A percentile compares a stretch with the other conserved stretches of the same genome.
phyloP scores from a whole-genome alignment of 2,329 filamentous ascomycete species.

The Mariannaea elegans region DNA sequence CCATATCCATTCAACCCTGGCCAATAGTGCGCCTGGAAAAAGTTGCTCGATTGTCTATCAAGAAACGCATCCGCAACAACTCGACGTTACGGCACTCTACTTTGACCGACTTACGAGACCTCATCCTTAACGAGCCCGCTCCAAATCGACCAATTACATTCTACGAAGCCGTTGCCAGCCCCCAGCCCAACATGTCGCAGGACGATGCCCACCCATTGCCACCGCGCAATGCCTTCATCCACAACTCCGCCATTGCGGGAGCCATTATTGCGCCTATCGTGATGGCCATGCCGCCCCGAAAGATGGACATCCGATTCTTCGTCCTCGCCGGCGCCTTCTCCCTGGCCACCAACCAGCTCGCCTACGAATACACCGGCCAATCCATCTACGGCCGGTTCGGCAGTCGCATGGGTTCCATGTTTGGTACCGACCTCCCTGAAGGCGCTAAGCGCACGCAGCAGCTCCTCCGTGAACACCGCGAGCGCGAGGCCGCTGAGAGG shows the following conservation, averaged over 20 bases:
- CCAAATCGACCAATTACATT: slow-evolving; percentile 1
- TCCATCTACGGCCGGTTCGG: slow-evolving; percentile 60
- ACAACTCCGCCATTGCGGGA: slow-evolving; percentile 58
- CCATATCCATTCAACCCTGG: neutral
- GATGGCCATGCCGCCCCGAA: slow-evolving; percentile 62
- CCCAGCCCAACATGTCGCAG: slow-evolving; percentile 39
- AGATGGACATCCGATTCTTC: slow-evolving; percentile 59
- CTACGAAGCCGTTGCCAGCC: neutral
- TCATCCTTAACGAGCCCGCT: neutral
- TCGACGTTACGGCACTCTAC: neutral
- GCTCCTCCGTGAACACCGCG: slow-evolving; percentile 57
- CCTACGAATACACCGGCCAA: slow-evolving; percentile 64
- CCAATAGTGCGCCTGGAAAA: slow-evolving; percentile 13
- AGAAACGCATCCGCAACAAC: neutral
- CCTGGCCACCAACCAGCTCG: slow-evolving; percentile 63
- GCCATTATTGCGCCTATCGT: slow-evolving; percentile 58
- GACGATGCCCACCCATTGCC: slow-evolving; percentile 41
- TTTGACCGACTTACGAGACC: slow-evolving; percentile 3
- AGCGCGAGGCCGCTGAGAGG: slow-evolving; percentile 46
- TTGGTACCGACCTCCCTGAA: slow-evolving; percentile 66
- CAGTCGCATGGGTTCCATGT: slow-evolving; percentile 53
- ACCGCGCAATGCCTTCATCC: slow-evolving; percentile 49
- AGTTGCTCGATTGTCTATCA: slow-evolving; percentile 6
- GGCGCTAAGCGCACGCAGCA: slow-evolving; percentile 58
- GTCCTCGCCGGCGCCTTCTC: slow-evolving; percentile 61